These are phyloP conservation scores for Fusarium sp. DNA, from an alignment of 2,329 filamentous ascomycete species.

Conservation along the genomic window DNA sequence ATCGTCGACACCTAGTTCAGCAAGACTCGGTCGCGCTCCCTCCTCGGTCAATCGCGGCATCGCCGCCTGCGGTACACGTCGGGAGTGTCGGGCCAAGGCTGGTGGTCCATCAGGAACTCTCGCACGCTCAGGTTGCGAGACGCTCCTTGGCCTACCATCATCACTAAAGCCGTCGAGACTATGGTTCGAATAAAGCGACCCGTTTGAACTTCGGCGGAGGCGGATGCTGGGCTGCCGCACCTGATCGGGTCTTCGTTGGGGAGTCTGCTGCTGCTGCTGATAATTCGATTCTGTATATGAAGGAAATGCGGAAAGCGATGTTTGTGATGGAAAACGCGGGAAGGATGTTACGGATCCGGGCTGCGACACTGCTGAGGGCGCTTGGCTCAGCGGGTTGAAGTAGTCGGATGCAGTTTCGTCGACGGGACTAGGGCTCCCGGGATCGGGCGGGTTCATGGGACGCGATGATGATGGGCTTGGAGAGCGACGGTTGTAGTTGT, in stretches of 20 bases:
- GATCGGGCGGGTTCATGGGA: slow-evolving; percentile 14
- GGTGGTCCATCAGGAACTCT: slow-evolving; percentile 34
- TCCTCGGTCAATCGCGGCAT: slow-evolving; percentile 59
- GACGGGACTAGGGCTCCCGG: slow-evolving; percentile 38
- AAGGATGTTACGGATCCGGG: slow-evolving; percentile 32
- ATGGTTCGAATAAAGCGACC: slow-evolving; percentile 38
- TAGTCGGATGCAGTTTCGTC: slow-evolving; percentile 45
- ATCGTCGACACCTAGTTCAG: slow-evolving; percentile 50
- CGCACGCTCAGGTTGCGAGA: slow-evolving; percentile 53
- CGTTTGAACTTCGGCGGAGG: slow-evolving; percentile 44
- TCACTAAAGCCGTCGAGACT: slow-evolving; percentile 30
- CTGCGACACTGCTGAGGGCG: slow-evolving; percentile 41
- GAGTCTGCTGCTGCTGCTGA: slow-evolving; percentile 6
- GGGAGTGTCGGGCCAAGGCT: slow-evolving; percentile 48
- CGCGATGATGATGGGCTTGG: slow-evolving; percentile 39
- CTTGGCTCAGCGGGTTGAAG: slow-evolving; percentile 43
- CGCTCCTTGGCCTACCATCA: slow-evolving; percentile 51
- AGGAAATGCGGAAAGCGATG: slow-evolving; percentile 34
- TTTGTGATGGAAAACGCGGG: slow-evolving; percentile 28
- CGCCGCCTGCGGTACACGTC: slow-evolving; percentile 51
- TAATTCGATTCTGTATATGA: slow-evolving; percentile 17
- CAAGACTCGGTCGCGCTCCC: slow-evolving; percentile 53
- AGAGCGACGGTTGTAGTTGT: slow-evolving; percentile 16
- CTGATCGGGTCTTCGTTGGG: slow-evolving; percentile 34
- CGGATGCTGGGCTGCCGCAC: slow-evolving; percentile 47